These are phyloP conservation scores for Botryotinia globosa DNA, from an alignment of 2,329 filamentous ascomycete genomes.

Conservation along the genomic window DNA sequence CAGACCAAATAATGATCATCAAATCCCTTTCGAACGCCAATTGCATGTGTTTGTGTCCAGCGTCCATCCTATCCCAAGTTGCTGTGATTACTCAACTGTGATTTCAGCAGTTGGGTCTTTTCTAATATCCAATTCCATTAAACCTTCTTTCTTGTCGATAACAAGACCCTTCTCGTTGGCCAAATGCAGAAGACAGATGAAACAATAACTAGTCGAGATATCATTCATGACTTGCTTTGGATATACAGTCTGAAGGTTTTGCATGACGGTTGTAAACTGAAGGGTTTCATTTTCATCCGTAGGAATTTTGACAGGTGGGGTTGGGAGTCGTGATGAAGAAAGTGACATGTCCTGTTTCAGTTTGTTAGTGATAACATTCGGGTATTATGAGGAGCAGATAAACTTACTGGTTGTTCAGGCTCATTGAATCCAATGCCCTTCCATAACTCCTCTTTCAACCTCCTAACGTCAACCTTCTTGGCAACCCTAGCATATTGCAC, in stretches of 20 bases:
- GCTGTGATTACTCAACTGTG: conserved; percentile 36
- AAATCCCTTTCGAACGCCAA: background rate
- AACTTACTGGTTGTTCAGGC: conserved; percentile 47
- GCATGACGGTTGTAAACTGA: conserved; percentile 91
- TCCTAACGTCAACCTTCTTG: conserved; percentile 68
- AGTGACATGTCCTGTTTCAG: conserved; percentile 13
- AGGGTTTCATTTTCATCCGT: conserved; percentile 50
- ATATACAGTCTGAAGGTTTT: conserved; percentile 81
- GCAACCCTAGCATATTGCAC: conserved; percentile 68
- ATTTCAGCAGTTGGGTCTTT: conserved; percentile 62
- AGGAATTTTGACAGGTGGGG: conserved; percentile 38
- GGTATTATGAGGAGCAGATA: background rate
- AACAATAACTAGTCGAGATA: conserved; percentile 90
- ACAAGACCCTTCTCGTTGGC: conserved; percentile 74
- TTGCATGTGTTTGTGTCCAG: background rate
- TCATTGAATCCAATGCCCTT: conserved; percentile 60
- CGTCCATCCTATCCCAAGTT: background rate
- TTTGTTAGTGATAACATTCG: background rate
- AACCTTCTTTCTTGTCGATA: conserved; percentile 50
- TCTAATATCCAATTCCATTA: conserved; percentile 59
- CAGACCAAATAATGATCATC: background rate
- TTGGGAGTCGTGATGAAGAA: conserved; percentile 34
- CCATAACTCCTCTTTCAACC: conserved; percentile 69
- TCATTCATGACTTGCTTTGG: conserved; percentile 83
- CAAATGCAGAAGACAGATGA: conserved; percentile 76